Base-by-base conservation (phyloP, 352 stramenopile genomes). In the Blastocystis sp. region DNA sequence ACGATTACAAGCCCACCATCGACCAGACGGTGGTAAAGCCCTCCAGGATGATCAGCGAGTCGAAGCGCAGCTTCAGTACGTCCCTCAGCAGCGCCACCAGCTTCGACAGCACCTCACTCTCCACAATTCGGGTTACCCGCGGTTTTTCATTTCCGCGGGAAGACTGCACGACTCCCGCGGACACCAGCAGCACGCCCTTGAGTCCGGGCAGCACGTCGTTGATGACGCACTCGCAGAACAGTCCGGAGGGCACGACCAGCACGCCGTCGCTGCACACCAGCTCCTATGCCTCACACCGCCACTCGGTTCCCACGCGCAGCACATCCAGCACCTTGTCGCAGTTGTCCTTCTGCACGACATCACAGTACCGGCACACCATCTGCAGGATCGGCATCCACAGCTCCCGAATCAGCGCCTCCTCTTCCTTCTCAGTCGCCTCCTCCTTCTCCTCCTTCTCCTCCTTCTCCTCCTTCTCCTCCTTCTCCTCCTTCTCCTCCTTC, bases 51-150 rank as follows among this genome's bases (percentile, higher is more conserved):
- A 88, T 23, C 7, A 88, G 34, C 56, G 64, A 79, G 14, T 88
- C 78, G 38, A 88, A 88, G 7, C 78, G 64, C 34, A 67, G n/a
- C 56, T 64, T 74, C 38, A 88, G 4, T 2, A 88, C 28, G n/a
- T 88, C 40, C 61, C 38, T 2, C 65, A 88, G 10, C 5, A 78
- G 28, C 10, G 52, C 23, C 21, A 62, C 45, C 34, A 79, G 23
- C 21, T 61, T 48, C 23, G 62, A 41, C n/a, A 88, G 34, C 3
- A 59, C 4, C 43, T 19, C 5, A 34, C 66, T 88, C 45, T 76
- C 60, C n/a, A 21, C 10, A 21, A 60, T 78, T 10, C 78, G 56
- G 3, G 56, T 64, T 7, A 84, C 74, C 10, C 74, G 74, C 40
- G 45, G 74, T 23, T 67, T 66, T 53, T 84, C 74, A 21, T 38